phyloP scores from a whole-genome alignment of 1,284 basidiomycete genomes.

The Golubevia sp. region DNA sequence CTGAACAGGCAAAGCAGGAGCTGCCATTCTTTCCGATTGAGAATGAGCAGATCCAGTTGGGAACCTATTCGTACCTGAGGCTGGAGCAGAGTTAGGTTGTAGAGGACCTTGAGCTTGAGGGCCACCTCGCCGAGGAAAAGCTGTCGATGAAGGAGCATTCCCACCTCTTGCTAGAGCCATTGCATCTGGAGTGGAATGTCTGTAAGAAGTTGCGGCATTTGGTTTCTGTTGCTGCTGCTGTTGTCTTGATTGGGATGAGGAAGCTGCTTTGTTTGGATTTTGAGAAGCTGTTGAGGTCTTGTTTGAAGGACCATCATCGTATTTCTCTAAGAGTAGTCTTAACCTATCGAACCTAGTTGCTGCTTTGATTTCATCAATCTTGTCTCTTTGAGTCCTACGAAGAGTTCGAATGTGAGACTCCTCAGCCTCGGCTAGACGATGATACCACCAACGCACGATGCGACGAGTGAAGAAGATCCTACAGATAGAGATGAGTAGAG shows the following conservation, averaged over 20 bases:
- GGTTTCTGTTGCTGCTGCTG: conserved; percentile 3
- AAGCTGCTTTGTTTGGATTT: conserved; percentile 57
- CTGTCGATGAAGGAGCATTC: too few relatives aligned
- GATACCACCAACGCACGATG: conserved; percentile 85
- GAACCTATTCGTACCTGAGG: not conserved
- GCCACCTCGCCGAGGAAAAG: not conserved
- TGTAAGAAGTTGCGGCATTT: conserved; percentile 28
- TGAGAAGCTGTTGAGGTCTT: not conserved
- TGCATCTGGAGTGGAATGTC: conserved; percentile 1
- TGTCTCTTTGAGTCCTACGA: conserved; percentile 78
- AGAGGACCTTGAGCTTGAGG: not conserved
- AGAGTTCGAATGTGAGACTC: conserved; percentile 79
- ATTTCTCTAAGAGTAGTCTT: conserved; percentile 84
- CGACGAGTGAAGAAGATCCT: conserved; percentile 82
- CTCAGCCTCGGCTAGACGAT: conserved; percentile 79
- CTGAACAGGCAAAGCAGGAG: not conserved
- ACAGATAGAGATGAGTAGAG: conserved; percentile 7
- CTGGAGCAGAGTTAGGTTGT: not conserved
- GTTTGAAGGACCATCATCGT: conserved; percentile 71
- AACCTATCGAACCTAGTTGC: conserved; percentile 94
- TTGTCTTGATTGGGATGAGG: conserved; percentile 15
- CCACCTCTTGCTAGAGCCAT: conserved; percentile 10
- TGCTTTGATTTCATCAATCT: conserved; percentile 95
- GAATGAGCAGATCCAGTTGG: not conserved
- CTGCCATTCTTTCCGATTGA: not conserved